Percentiles rank a stretch among this genome's conserved stretches.
These are phyloP conservation scores for Pseudocercospora macadamiae DNA, from an alignment of 2,329 filamentous ascomycete genomes.

Conservation along the genomic window DNA sequence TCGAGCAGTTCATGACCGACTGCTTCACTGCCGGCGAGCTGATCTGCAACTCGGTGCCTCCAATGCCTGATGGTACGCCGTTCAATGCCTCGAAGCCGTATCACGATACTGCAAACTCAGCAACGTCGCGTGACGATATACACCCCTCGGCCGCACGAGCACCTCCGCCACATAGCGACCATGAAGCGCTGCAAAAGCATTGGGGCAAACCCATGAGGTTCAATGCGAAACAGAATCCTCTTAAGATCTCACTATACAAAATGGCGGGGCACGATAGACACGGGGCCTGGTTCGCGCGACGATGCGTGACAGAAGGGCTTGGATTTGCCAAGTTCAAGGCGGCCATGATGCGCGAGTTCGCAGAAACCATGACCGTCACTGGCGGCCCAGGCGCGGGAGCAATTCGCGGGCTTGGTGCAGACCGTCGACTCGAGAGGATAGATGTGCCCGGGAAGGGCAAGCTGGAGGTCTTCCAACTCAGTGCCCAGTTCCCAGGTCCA, in stretches of 20 bases:
- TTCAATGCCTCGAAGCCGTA: slow-evolving; percentile 56
- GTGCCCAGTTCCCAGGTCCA: slow-evolving; percentile 86
- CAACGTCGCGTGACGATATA: slow-evolving; percentile 55
- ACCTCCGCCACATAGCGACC: slow-evolving; percentile 54
- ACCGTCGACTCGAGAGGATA: slow-evolving; percentile 69
- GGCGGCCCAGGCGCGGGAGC: slow-evolving; percentile 72
- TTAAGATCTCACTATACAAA: slow-evolving; percentile 79
- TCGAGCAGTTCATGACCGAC: slow-evolving; percentile 44
- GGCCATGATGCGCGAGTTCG: slow-evolving; percentile 78
- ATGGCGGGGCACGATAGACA: slow-evolving; percentile 76
- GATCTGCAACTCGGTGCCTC: slow-evolving; percentile 76
- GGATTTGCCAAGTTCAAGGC: slow-evolving; percentile 76
- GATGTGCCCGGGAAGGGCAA: slow-evolving; percentile 63
- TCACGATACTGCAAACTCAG: slow-evolving; percentile 59
- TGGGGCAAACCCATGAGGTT: slow-evolving; percentile 85
- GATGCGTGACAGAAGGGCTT: slow-evolving; percentile 79
- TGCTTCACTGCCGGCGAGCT: slow-evolving; percentile 63
- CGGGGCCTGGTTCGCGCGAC: slow-evolving; percentile 86
- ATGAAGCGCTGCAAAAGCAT: slow-evolving; percentile 69
- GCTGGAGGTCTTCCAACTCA: slow-evolving; percentile 79
- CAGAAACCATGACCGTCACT: slow-evolving; percentile 72
- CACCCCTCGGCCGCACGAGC: slow-evolving; percentile 56
- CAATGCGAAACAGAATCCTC: slow-evolving; percentile 71
- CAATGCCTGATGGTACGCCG: slow-evolving; percentile 45
- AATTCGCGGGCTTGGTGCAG: slow-evolving; percentile 83